Evolutionary conservation across 139 green algal species (phyloP).

Genomic region (Volvox africanus): DNA sequence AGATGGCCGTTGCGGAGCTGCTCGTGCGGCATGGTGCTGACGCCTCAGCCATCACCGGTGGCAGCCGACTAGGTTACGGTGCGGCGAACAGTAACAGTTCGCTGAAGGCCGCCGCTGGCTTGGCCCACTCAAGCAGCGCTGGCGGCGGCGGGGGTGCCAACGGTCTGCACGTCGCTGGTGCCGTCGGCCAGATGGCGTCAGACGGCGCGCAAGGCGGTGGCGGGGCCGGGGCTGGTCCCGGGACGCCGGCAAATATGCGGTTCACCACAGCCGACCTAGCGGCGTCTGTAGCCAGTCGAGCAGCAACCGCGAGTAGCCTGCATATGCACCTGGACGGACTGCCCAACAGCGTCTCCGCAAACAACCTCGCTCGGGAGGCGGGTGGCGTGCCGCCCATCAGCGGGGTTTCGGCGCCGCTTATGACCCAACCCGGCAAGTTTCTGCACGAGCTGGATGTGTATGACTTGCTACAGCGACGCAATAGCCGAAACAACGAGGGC

Average conservation of each 20-base stretch:
- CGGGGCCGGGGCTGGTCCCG: background rate
- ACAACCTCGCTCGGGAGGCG: background rate
- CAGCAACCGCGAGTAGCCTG: background rate
- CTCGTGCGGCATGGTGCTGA: slow-evolving; percentile 32
- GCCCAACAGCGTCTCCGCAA: slow-evolving; percentile 25
- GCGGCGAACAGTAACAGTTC: background rate
- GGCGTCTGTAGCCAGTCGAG: background rate
- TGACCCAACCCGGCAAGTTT: slow-evolving; percentile 38
- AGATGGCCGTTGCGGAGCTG: slow-evolving; percentile 44
- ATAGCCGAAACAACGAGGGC: slow-evolving; percentile 1
- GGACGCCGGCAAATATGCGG: background rate
- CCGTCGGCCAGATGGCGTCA: background rate
- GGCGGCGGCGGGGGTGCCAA: background rate
- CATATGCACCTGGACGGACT: slow-evolving; percentile 24
- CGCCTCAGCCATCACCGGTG: slow-evolving; percentile 25
- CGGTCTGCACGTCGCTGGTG: background rate
- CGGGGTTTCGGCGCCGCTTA: background rate
- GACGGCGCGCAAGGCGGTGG: background rate
- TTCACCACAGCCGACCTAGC: background rate
- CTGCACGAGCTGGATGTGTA: slow-evolving; percentile 48
- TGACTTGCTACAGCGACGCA: slow-evolving; percentile 38
- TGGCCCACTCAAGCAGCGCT: background rate
- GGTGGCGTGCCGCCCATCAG: background rate
- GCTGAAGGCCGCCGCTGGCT: slow-evolving; percentile 28
- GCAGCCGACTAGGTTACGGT: background rate